A percentile compares a stretch with the other conserved stretches of the same genome.
These are phyloP conservation scores for Datura wrightii DNA, from an alignment of 257 asterid genomes.

Conservation along the genomic window DNA sequence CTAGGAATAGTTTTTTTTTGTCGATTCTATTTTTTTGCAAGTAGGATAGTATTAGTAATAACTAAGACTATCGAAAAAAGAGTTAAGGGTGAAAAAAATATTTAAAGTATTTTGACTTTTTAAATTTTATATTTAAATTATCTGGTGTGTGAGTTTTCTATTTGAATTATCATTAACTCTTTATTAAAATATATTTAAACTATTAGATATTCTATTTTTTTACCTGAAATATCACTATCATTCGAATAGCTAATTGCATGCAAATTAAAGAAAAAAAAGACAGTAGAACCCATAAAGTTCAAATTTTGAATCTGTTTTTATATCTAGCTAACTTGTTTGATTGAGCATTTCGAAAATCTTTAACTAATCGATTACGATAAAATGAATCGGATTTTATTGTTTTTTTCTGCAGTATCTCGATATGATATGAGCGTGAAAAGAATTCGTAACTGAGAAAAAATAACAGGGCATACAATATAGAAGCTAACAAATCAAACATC, in stretches of 20 bases:
- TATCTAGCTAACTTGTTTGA: background rate
- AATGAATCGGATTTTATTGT: too few species aligned
- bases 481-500: background rate
- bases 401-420: too few species aligned
- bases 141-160: too few species aligned
- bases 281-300: accelerated
- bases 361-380: background rate
- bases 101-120: too few species aligned
- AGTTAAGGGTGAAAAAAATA: too few species aligned
- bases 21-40: background rate
- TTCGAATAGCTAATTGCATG: too few species aligned
- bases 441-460: background rate
- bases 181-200: background rate
- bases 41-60: background rate
- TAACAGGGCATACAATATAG: accelerated
- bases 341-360: background rate
- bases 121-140: too few species aligned
- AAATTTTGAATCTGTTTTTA: background rate
- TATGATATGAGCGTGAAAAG: too few species aligned
- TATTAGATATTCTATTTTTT: too few species aligned
- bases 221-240: too few species aligned
- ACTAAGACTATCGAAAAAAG: background rate
- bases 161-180: background rate
- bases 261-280: background rate
- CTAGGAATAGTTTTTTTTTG: background rate